Evolutionary conservation across 441 rosid species (phyloP).

Genomic region (Adansonia grandidieri): DNA sequence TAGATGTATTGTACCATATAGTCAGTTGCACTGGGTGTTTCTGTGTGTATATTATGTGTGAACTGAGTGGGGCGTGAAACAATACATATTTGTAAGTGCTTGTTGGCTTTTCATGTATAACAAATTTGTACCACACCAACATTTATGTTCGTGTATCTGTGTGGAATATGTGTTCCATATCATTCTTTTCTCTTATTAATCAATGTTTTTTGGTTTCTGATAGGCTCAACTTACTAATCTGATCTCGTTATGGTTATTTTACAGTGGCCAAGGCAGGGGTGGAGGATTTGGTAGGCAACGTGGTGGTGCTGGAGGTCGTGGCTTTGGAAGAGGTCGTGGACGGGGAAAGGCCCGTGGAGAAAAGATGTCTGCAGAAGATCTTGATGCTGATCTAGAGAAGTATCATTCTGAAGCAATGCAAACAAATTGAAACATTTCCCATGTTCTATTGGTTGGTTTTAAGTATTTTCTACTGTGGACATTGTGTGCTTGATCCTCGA

Average conservation of each 20-base stretch:
- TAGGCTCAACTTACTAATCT: conserved; percentile 9
- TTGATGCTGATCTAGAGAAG: conserved; percentile 91
- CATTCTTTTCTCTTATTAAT: not conserved
- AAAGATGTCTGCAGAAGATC: conserved; percentile 88
- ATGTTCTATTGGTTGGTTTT: conserved; percentile 32
- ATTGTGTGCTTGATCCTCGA: not conserved
- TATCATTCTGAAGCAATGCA: conserved; percentile 80
- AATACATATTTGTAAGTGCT: not conserved
- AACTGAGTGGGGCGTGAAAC: not conserved
- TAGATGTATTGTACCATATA: not conserved
- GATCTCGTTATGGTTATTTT: not conserved
- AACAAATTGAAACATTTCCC: conserved; percentile 51
- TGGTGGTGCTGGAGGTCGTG: conserved; percentile 57
- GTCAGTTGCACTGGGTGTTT: not conserved
- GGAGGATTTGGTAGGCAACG: conserved; percentile 55
- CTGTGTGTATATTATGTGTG: not conserved
- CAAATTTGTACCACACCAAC: not conserved
- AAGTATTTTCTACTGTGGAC: conserved; percentile 32
- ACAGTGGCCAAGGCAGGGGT: conserved; percentile 57
- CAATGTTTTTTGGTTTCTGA: not conserved
- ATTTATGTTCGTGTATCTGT: not conserved
- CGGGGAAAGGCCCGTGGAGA: conserved; percentile 77
- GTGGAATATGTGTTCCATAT: not conserved
- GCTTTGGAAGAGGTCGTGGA: conserved; percentile 68
- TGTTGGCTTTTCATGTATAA: not conserved